Evolutionary conservation across 768 basidiomycete species (phyloP), one percentile per base, ranked within the genome.

Genomic region (Lentinula boryana): DNA sequence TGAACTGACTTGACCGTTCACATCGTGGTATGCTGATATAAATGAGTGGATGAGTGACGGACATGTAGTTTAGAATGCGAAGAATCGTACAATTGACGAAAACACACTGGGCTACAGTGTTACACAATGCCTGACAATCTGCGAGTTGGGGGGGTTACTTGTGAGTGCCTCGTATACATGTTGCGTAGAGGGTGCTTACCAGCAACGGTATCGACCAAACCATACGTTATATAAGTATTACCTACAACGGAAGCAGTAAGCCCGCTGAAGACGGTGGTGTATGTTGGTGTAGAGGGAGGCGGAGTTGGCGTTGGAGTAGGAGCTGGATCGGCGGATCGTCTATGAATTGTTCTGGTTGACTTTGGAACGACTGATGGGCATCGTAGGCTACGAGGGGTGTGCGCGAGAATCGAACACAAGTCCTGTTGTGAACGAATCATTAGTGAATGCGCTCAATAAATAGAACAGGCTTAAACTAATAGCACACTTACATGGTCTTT

Each of bases 111-210:
- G 63, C 43, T 31, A 74, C 71, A 9, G 63, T 60, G 60, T 70
- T 62, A 56, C 71, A 73, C 73, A 73, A 73, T 13, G 67, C 64
- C 61, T 68, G 64, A 60, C 73, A 75, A 48, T 74, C 73, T 38
- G 46, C 0, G 27, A 27, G 27, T 27, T 2, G 27, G 3, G 3
- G 4, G 27, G 27, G 4, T 27, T 27, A 27, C 27, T 3, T 3
- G 27, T 27, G 27, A 27, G 3, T 27, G 27, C 0, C 27, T 27
- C 27, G 27, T 3, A 27, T 27, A 3, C 27, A 27, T 27, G 27
- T 3, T 27, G 12, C 38, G 1, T 10, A 6, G 3, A 53, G 4
- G 35, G 35, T 3, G 41, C 60, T 36, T 62, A 71, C 73, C 71
- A 9, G 41, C 64, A 27, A 74, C 61, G 8, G 69, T 76, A 52